Percentiles rank a stretch among this genome's conserved stretches.
These are phyloP conservation scores for Avena sativa DNA, from an alignment of 176 grass and related monocot genomes.

Conservation along the genomic window DNA sequence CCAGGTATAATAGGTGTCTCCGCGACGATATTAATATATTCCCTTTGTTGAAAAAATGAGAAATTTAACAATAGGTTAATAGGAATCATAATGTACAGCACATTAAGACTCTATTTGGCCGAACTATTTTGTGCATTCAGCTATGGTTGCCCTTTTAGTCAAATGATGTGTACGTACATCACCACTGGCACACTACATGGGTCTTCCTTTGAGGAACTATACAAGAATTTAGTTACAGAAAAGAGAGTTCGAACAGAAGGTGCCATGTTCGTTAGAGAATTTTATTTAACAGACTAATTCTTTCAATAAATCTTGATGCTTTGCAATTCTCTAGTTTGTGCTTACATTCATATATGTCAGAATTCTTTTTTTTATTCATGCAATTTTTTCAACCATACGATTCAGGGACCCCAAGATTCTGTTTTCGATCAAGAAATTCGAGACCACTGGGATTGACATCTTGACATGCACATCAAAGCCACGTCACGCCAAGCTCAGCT, in stretches of 20 bases:
- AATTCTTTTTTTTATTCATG: too few species aligned
- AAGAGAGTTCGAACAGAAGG: neutral
- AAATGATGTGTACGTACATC: neutral
- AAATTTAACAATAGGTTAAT: neutral
- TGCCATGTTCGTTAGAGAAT: neutral
- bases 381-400: too few species aligned
- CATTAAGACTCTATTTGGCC: neutral
- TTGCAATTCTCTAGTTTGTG: too few species aligned
- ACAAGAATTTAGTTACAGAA: neutral
- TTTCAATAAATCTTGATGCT: too few species aligned
- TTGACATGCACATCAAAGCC: too few species aligned
- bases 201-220: neutral
- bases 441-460: too few species aligned
- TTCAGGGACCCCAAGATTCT: too few species aligned
- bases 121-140: neutral
- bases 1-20: too few species aligned
- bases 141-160: neutral
- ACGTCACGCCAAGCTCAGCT: too few species aligned
- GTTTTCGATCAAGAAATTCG: too few species aligned
- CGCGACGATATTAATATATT: too few species aligned
- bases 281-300: neutral
- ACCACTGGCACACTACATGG: neutral
- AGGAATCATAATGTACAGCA: neutral
- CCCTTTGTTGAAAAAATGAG: neutral
- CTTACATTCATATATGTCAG: too few species aligned